Evolutionary conservation across 1,284 basidiomycete genomes (phyloP).

Genomic region (Puccinia hordei): DNA sequence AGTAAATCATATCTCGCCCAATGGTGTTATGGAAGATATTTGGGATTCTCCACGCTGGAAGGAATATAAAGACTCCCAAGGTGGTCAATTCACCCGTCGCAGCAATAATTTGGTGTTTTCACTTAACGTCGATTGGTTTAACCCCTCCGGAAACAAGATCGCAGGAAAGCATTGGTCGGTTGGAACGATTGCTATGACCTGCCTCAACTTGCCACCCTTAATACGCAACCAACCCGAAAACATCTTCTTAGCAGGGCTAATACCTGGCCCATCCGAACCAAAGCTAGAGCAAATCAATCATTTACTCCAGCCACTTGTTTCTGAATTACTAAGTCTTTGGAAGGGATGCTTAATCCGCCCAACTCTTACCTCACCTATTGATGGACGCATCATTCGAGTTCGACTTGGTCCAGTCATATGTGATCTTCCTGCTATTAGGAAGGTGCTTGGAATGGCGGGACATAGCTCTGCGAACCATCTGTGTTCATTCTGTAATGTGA

Average conservation of each 20-base stretch:
- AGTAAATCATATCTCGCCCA: background rate
- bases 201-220: conserved; percentile 54
- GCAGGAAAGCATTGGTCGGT: background rate
- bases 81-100: background rate
- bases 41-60: background rate
- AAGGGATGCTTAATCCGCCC: background rate
- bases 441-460: background rate
- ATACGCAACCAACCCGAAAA: conserved; percentile 60
- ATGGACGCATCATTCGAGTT: no score
- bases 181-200: background rate
- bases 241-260: conserved; percentile 60
- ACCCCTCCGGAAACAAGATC: conserved; percentile 17
- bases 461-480: conserved; percentile 1
- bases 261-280: no score
- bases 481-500: conserved; percentile 22
- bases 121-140: conserved; percentile 28
- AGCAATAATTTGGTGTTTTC: conserved; percentile 11
- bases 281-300: conserved; percentile 55
- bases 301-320: conserved; percentile 57
- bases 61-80: background rate
- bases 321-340: conserved; percentile 33
- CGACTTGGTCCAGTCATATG: no score
- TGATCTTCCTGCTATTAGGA: no score
- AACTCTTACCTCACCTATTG: background rate
- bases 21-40: no score